These are phyloP conservation scores for Nepenthes alata DNA, from an alignment of 179 eudicot species.

Conservation along the genomic window DNA sequence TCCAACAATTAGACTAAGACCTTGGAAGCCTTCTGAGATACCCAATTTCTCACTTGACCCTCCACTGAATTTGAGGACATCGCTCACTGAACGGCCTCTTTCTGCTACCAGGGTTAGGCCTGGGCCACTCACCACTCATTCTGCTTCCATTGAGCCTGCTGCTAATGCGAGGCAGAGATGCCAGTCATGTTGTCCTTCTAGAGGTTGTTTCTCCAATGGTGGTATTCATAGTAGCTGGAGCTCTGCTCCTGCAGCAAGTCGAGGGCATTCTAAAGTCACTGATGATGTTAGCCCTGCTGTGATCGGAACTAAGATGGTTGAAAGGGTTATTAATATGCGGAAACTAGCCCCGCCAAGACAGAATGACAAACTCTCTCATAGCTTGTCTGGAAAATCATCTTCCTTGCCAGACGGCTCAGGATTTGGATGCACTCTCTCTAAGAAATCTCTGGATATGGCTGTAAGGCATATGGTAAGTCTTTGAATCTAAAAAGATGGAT, in stretches of 20 bases:
- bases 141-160: slow-evolving; percentile 73
- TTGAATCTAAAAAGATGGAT: no score
- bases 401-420: slow-evolving; percentile 92
- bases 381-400: slow-evolving; percentile 76
- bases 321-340: slow-evolving; percentile 94
- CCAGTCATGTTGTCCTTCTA: slow-evolving; percentile 88
- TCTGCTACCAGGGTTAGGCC: slow-evolving; percentile 91
- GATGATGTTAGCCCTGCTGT: slow-evolving; percentile 80
- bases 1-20: slow-evolving; percentile 68
- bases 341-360: slow-evolving; percentile 79
- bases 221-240: slow-evolving; percentile 50
- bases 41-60: slow-evolving; percentile 92
- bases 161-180: slow-evolving; percentile 62
- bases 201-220: slow-evolving; percentile 84
- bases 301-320: slow-evolving; percentile 89
- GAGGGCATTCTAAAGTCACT: slow-evolving; percentile 67
- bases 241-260: slow-evolving; percentile 66
- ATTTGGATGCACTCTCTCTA: slow-evolving; percentile 85
- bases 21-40: slow-evolving; percentile 98
- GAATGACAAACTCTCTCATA: slow-evolving; percentile 78
- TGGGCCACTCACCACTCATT: slow-evolving; percentile 57
- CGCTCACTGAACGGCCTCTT: slow-evolving; percentile 75
- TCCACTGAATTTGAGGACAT: slow-evolving; percentile 91
- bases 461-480: slow-evolving; percentile 87
- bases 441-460: slow-evolving; percentile 98